These are phyloP conservation scores for Penicillium sp. DNA, from an alignment of 2,329 filamentous ascomycete species.

Conservation along the genomic window DNA sequence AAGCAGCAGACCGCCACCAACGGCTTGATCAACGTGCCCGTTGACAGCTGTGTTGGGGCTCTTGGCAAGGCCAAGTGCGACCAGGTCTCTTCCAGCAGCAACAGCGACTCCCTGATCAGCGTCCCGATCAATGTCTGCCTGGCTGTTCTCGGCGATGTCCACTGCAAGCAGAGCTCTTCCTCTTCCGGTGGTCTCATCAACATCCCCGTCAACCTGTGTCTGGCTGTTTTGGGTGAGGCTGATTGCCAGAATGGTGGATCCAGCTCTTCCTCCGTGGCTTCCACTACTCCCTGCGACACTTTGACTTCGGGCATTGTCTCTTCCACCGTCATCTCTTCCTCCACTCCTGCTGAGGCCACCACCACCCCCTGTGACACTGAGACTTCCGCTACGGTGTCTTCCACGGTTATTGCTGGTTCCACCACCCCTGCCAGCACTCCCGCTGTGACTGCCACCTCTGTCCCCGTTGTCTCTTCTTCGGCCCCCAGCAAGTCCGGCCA, in stretches of 20 bases:
- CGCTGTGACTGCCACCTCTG: neutral
- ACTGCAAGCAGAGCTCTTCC: slow-evolving; percentile 23
- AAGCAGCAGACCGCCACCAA: slow-evolving; percentile 18
- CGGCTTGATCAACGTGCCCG: slow-evolving; percentile 26
- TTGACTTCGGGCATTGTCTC: neutral
- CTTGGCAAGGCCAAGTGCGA: slow-evolving; percentile 26
- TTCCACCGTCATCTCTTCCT: neutral
- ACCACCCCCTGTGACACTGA: slow-evolving; percentile 1
- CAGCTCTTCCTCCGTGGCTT: neutral
- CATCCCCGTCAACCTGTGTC: slow-evolving; percentile 28
- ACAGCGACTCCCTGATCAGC: slow-evolving; percentile 21
- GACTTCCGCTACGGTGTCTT: neutral
- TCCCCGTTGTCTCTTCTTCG: too few species aligned
- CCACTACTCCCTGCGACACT: slow-evolving; percentile 6
- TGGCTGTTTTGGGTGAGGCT: slow-evolving; percentile 25
- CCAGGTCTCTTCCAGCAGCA: slow-evolving; percentile 13
- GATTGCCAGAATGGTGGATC: slow-evolving; percentile 18
- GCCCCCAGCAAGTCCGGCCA: neutral
- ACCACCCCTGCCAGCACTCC: neutral
- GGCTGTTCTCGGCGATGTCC: slow-evolving; percentile 26
- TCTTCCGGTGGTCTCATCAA: slow-evolving; percentile 21
- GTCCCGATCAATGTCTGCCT: slow-evolving; percentile 28
- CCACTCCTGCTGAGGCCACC: neutral
- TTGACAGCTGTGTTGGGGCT: slow-evolving; percentile 22
- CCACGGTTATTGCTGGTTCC: slow-evolving; percentile 1